Conservation (phyloP, 306 rosid species). For the Lathyrus oleraceus region DNA sequence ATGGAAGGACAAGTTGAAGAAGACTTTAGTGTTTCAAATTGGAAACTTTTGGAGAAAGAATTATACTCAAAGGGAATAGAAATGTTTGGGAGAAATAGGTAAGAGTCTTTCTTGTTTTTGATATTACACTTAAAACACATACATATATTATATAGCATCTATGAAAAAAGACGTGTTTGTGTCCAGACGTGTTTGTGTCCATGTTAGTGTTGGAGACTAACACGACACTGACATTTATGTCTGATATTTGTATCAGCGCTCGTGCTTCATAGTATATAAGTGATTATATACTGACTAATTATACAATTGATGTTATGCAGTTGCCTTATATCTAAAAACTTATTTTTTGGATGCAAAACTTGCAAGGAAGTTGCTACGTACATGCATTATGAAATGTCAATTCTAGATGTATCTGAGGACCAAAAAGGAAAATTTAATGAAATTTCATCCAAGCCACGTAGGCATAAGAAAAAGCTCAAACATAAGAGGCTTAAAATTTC, state of each 20-base stretch:
- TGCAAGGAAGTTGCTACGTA: slow-evolving; percentile 75
- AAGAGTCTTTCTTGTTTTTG: slow-evolving; percentile 12
- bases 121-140: background rate
- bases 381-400: slow-evolving; percentile 62
- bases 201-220: too few relatives aligned
- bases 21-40: slow-evolving; percentile 40
- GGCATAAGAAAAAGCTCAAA: slow-evolving; percentile 62
- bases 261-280: too few relatives aligned
- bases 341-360: slow-evolving; percentile 79
- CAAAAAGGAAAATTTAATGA: slow-evolving; percentile 46
- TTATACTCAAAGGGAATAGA: slow-evolving; percentile 74
- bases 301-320: slow-evolving; percentile 47
- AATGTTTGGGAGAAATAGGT: slow-evolving; percentile 92
- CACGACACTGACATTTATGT: too few relatives aligned
- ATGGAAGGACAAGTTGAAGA: slow-evolving; percentile 38
- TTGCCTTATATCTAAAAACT: slow-evolving; percentile 80
- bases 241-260: too few relatives aligned
- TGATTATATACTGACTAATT: too few relatives aligned
- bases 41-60: slow-evolving; percentile 80
- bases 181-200: too few relatives aligned
- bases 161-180: too few relatives aligned
- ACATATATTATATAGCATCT: too few relatives aligned
- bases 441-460: slow-evolving; percentile 49
- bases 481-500: slow-evolving; percentile 61
- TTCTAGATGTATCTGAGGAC: slow-evolving; percentile 43